Percentiles rank a stretch among this genome's conserved stretches.
Conservation (phyloP, 2,329 filamentous ascomycete species). For the Pseudofabraea citricarpa region DNA sequence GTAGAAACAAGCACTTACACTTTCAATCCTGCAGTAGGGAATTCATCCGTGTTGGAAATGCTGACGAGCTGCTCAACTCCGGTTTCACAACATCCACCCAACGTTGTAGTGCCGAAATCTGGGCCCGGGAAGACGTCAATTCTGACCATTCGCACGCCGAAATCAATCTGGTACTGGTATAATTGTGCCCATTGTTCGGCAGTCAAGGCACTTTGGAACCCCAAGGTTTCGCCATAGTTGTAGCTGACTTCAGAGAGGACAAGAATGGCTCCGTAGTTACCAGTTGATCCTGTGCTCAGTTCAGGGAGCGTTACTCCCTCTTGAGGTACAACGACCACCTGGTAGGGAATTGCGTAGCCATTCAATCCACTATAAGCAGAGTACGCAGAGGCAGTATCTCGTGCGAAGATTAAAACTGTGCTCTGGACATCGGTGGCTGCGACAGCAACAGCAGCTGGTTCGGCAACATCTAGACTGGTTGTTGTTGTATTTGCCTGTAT, state of each 20-base stretch:
- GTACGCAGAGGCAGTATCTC: conserved; percentile 42
- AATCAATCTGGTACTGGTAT: conserved; percentile 52
- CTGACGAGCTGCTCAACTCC: conserved; percentile 46
- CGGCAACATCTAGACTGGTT: background rate
- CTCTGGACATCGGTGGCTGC: conserved; percentile 16
- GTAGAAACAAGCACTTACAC: too few species aligned
- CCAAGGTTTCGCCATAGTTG: conserved; percentile 42
- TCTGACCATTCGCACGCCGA: conserved; percentile 56
- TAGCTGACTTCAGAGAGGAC: conserved; percentile 25
- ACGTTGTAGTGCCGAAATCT: conserved; percentile 35
- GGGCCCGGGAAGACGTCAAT: conserved; percentile 51
- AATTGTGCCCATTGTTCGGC: conserved; percentile 49
- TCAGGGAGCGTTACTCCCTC: conserved; percentile 44
- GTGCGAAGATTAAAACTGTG: conserved; percentile 52
- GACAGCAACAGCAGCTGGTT: conserved; percentile 3
- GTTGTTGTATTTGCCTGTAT: conserved; percentile 14
- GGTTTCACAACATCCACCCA: conserved; percentile 39
- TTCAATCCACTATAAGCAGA: conserved; percentile 49
- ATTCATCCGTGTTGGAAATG: conserved; percentile 48
- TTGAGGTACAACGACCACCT: conserved; percentile 49
- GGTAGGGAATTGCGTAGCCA: conserved; percentile 56
- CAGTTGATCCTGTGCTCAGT: conserved; percentile 37
- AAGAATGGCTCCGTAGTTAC: conserved; percentile 57
- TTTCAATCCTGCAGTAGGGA: conserved; percentile 49
- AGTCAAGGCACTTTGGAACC: conserved; percentile 35